phyloP scores from a whole-genome alignment of 202 grass and related monocot species.

The Panicum virgatum region DNA sequence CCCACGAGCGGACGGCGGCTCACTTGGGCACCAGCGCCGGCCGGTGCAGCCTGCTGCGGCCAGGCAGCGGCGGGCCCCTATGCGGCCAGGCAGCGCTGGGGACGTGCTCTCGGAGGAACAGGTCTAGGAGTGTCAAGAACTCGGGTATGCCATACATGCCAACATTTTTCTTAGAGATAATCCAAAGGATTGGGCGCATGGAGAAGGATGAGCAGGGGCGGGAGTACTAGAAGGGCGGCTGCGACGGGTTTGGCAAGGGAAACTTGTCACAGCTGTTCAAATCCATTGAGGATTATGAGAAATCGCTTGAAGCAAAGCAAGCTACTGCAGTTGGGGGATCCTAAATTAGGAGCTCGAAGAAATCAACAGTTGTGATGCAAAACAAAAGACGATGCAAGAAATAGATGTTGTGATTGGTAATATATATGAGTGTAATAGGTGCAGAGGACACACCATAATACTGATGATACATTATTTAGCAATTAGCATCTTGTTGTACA shows the following conservation, averaged over 20 bases:
- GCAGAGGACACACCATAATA: not conserved
- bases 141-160: slow-evolving; percentile 63
- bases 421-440: slow-evolving; percentile 32
- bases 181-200: slow-evolving; percentile 93
- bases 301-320: slow-evolving; percentile 83
- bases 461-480: slow-evolving; percentile 9
- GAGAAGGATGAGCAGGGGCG: slow-evolving; percentile 69
- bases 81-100: no score
- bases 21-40: no score
- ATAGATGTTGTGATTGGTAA: not conserved
- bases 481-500: slow-evolving; percentile 15
- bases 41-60: no score
- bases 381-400: not conserved
- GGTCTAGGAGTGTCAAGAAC: slow-evolving; percentile 84
- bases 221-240: slow-evolving; percentile 89
- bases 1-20: no score
- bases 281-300: slow-evolving; percentile 97
- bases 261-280: slow-evolving; percentile 95
- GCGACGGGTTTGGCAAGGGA: slow-evolving; percentile 89
- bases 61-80: no score
- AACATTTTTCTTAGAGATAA: slow-evolving; percentile 95
- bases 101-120: slow-evolving; percentile 79
- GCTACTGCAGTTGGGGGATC: slow-evolving; percentile 29
- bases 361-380: not conserved
- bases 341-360: slow-evolving; percentile 29